Evolutionary conservation across 345 rosid genomes (phyloP).

Genomic region (Syzygium jambos): DNA sequence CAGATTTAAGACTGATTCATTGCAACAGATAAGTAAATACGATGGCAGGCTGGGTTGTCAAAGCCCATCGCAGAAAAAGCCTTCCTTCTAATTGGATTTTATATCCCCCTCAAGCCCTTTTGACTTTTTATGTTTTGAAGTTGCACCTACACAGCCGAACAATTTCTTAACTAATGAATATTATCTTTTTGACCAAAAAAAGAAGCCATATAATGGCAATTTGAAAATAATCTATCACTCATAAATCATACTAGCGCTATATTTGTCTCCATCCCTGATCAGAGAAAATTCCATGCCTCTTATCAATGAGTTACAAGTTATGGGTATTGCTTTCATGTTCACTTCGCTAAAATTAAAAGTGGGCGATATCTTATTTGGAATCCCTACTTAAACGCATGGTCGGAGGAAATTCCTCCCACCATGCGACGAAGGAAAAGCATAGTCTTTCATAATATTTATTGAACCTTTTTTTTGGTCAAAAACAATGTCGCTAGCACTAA

Average conservation of each 20-base stretch:
- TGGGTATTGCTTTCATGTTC: background rate
- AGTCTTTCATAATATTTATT: background rate
- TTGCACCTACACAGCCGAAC: fast-evolving
- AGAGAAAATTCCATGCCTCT: background rate
- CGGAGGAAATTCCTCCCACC: background rate
- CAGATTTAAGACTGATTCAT: background rate
- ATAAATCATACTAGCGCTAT: background rate
- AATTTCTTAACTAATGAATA: background rate
- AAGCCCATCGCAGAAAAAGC: background rate
- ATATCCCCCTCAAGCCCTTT: background rate
- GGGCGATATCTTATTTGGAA: background rate
- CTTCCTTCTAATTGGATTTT: background rate
- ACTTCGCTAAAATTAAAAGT: background rate
- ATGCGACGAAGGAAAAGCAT: background rate
- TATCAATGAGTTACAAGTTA: background rate
- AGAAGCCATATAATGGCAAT: background rate
- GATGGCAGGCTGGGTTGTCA: background rate
- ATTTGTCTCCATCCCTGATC: background rate
- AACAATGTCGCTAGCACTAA: background rate
- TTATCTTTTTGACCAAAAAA: background rate
- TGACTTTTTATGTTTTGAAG: background rate
- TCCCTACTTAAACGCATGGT: background rate
- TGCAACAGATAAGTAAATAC: background rate
- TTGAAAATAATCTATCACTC: background rate
- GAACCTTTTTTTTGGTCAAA: background rate